phyloP scores from a whole-genome alignment of 2,329 filamentous ascomycete genomes.

The Fusarium pininemorale region DNA sequence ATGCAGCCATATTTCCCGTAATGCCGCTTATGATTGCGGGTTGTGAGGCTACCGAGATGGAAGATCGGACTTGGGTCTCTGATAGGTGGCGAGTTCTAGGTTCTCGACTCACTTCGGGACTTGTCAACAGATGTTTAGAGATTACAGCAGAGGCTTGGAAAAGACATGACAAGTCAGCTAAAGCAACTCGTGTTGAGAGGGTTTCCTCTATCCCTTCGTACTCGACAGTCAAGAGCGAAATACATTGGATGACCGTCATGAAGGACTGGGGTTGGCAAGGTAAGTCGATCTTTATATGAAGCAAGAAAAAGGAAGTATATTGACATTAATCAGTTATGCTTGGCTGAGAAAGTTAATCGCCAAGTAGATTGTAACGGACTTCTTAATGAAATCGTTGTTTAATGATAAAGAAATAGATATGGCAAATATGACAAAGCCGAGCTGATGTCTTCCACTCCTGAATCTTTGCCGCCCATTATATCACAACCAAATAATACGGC shows the following conservation, averaged over 20 bases:
- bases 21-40: neutral
- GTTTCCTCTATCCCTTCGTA: neutral
- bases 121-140: neutral
- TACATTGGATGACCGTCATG: neutral
- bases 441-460: fast-evolving
- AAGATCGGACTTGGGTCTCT: neutral
- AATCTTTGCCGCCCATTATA: fast-evolving
- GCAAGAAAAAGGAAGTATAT: neutral
- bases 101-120: neutral
- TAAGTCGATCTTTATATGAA: fast-evolving
- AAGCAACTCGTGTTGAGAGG: neutral
- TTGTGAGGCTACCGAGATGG: neutral
- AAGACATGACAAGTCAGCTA: neutral
- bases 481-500: fast-evolving
- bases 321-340: neutral
- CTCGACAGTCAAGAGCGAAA: neutral
- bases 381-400: neutral
- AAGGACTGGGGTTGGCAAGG: neutral
- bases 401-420: neutral
- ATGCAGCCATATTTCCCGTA: neutral
- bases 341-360: fast-evolving
- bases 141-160: neutral
- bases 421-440: neutral
- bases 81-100: neutral
- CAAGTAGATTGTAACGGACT: neutral